Conservation (phyloP, 2,329 filamentous ascomycete genomes). For the Cladophialophora psammophila region DNA sequence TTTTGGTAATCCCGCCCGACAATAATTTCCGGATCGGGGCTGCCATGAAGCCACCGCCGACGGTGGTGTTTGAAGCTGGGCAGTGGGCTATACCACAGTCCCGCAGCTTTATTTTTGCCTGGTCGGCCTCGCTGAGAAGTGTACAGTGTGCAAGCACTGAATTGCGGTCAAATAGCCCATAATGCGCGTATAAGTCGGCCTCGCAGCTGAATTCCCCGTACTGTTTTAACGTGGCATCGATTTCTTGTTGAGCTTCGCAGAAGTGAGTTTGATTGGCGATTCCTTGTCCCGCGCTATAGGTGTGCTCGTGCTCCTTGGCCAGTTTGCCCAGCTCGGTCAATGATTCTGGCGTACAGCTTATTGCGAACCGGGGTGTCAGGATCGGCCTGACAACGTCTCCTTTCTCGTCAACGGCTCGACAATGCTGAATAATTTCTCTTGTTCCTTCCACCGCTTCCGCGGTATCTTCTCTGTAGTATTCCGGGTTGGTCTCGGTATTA, state of each 20-base stretch:
- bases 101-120: conserved; percentile 52
- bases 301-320: conserved; percentile 52
- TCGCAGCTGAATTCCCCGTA: conserved; percentile 64
- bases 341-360: conserved; percentile 62
- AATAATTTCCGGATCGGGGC: conserved; percentile 65
- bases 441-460: conserved; percentile 38
- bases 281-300: conserved; percentile 7
- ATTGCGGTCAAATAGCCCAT: conserved; percentile 58
- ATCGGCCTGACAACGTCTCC: conserved; percentile 55
- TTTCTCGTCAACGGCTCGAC: conserved; percentile 53
- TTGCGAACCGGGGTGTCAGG: conserved; percentile 64
- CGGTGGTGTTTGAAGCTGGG: conserved; percentile 67
- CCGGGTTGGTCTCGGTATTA: conserved; percentile 50
- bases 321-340: conserved; percentile 63
- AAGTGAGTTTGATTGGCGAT: conserved; percentile 69
- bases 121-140: conserved; percentile 62
- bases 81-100: conserved; percentile 66
- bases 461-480: conserved; percentile 43
- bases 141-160: conserved; percentile 71
- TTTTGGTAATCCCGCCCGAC: conserved; percentile 59
- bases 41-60: conserved; percentile 66
- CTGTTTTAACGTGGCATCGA: conserved; percentile 58
- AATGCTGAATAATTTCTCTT: conserved; percentile 47
- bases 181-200: conserved; percentile 65
- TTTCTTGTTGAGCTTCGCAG: conserved; percentile 67